Evolutionary conservation across 2,329 filamentous ascomycete species (phyloP).

Genomic region (Epichloe bromicola): DNA sequence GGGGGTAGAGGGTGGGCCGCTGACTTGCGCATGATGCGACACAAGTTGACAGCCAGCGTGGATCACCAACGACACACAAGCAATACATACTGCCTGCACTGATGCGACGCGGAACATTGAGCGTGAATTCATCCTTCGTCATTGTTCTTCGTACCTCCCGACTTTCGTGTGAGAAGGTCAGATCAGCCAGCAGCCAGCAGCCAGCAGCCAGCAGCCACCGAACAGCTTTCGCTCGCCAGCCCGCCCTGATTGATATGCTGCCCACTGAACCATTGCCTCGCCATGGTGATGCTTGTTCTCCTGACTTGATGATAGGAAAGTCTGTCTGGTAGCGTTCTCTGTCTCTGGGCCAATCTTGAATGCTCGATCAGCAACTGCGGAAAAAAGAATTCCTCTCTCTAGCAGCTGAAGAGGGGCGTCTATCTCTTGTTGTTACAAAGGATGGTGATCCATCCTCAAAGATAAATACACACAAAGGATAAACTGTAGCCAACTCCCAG

Average conservation of each 20-base stretch:
- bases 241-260: neutral
- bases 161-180: neutral
- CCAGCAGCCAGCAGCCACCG: neutral
- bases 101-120: neutral
- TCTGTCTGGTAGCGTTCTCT: neutral
- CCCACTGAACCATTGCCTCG: neutral
- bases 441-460: constrained; percentile 32
- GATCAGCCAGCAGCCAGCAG: neutral
- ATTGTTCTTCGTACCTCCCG: neutral
- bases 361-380: neutral
- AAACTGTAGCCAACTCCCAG: constrained; percentile 15
- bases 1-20: neutral
- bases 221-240: neutral
- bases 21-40: neutral
- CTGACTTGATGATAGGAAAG: neutral
- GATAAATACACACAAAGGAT: constrained; percentile 28
- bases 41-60: too few relatives aligned
- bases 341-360: neutral
- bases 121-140: neutral
- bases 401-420: neutral
- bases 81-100: neutral
- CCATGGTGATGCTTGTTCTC: neutral
- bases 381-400: neutral
- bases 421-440: constrained; percentile 28
- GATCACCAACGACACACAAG: neutral